These are phyloP conservation scores for Bipolaris cookei DNA, from an alignment of 2,329 filamentous ascomycete genomes.

Conservation along the genomic window DNA sequence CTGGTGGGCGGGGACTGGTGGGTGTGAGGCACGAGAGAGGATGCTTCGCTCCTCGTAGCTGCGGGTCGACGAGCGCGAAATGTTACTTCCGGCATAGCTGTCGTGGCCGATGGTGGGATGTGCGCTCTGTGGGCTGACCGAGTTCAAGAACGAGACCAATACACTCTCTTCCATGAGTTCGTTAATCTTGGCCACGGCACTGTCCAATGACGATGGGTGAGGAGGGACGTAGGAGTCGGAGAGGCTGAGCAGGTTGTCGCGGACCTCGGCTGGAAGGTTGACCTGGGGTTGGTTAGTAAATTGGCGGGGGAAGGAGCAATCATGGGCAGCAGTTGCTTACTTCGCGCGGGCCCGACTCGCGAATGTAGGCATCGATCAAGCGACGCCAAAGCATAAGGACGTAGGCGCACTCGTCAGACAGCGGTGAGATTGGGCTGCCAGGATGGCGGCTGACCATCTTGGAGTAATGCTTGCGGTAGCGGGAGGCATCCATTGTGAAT, in stretches of 20 bases:
- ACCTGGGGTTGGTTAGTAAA: constrained; percentile 38
- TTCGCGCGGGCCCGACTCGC: constrained; percentile 48
- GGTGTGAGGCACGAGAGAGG: constrained; percentile 37
- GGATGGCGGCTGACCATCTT: constrained; percentile 61
- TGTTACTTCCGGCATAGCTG: constrained; percentile 49
- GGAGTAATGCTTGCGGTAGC: constrained; percentile 74
- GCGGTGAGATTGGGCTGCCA: constrained; percentile 56
- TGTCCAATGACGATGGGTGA: constrained; percentile 75
- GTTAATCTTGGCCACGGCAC: constrained; percentile 85
- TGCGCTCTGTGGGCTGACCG: constrained; percentile 59
- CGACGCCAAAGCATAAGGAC: constrained; percentile 85
- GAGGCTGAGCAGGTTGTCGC: constrained; percentile 76
- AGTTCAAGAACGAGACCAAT: constrained; percentile 87
- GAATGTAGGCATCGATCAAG: constrained; percentile 86
- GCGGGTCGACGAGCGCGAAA: constrained; percentile 48
- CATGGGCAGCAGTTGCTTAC: constrained; percentile 24
- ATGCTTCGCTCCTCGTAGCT: constrained; percentile 51
- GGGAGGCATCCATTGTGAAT: constrained; percentile 91
- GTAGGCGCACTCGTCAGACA: constrained; percentile 68
- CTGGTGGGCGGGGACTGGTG: constrained; percentile 42
- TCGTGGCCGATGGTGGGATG: constrained; percentile 50
- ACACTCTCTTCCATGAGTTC: constrained; percentile 98
- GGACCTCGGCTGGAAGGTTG: constrained; percentile 85
- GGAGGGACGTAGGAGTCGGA: constrained; percentile 68
- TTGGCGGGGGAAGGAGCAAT: background rate